phyloP scores from a whole-genome alignment of 352 stramenopile genomes.

The Phytopythium mirpurense region DNA sequence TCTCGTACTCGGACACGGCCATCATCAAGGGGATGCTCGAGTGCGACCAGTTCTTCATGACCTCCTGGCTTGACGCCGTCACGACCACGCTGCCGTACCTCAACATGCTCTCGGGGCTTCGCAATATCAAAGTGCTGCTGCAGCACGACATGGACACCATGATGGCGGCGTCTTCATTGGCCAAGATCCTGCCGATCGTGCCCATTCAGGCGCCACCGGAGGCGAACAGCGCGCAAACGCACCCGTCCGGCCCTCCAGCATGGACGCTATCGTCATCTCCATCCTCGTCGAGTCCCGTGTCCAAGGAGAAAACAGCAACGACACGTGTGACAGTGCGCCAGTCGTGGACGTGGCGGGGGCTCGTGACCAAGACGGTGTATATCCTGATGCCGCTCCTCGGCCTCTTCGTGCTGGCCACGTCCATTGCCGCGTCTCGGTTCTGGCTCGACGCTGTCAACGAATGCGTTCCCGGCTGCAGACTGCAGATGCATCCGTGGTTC shows the following conservation, averaged over 20 bases:
- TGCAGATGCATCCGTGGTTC: conserved; percentile 45
- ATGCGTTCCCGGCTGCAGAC: conserved; percentile 26
- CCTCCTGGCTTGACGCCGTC: conserved; percentile 19
- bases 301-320: neutral
- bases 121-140: conserved; percentile 25
- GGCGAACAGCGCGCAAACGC: neutral
- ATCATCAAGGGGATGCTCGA: conserved; percentile 24
- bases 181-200: conserved; percentile 5
- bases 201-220: neutral
- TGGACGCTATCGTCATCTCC: neutral
- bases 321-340: neutral
- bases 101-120: conserved; percentile 25
- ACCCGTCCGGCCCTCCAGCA: neutral
- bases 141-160: conserved; percentile 19
- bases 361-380: conserved; percentile 7
- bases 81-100: conserved; percentile 28
- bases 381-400: conserved; percentile 21
- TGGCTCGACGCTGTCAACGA: conserved; percentile 12
- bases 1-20: conserved; percentile 24
- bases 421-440: conserved; percentile 21
- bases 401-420: conserved; percentile 24
- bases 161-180: conserved; percentile 1
- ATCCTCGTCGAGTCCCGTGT: neutral
- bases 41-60: conserved; percentile 35
- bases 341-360: neutral